Evolutionary conservation across 768 basidiomycete species (phyloP).

Genomic region (Exidia glandulosa): DNA sequence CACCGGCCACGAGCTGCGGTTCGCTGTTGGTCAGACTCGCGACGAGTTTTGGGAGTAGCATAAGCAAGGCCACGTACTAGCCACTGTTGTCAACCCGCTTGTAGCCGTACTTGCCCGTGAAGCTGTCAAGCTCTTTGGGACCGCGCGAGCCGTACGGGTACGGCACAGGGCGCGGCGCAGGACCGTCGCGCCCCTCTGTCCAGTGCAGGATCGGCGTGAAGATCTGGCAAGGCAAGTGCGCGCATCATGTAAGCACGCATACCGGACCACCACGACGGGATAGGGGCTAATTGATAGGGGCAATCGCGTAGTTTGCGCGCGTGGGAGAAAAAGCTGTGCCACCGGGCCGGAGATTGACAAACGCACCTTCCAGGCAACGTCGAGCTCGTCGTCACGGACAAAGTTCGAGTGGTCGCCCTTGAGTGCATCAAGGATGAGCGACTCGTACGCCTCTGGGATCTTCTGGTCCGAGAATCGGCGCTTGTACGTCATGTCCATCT

Average conservation of each 20-base stretch:
- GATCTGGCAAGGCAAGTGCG: constrained; percentile 38
- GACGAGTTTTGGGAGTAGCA: constrained; percentile 8
- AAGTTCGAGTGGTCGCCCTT: constrained; percentile 99
- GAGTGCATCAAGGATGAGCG: constrained; percentile 88
- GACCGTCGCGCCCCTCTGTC: constrained; percentile 74
- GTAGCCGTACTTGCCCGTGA: constrained; percentile 68
- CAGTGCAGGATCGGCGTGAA: constrained; percentile 92
- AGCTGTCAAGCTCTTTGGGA: constrained; percentile 72
- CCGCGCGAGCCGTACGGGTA: constrained; percentile 96
- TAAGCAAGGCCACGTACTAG: constrained; percentile 49
- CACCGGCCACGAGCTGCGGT: constrained; percentile 57
- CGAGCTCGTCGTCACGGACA: constrained; percentile 94
- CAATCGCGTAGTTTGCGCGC: background rate
- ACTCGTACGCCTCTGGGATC: constrained; percentile 96
- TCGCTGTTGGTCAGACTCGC: constrained; percentile 1
- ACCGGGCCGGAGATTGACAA: background rate
- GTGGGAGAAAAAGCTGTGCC: too few species aligned
- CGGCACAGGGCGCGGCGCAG: constrained; percentile 53
- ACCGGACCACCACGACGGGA: background rate
- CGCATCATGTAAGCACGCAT: background rate
- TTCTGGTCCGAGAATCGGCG: constrained; percentile 79
- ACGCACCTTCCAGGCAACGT: constrained; percentile 91
- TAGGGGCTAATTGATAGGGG: background rate
- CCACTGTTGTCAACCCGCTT: constrained; percentile 43
- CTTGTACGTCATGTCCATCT: constrained; percentile 99